Base-by-base conservation (phyloP, 495 filamentous ascomycete species). In the Hypoxylon fuscum region DNA sequence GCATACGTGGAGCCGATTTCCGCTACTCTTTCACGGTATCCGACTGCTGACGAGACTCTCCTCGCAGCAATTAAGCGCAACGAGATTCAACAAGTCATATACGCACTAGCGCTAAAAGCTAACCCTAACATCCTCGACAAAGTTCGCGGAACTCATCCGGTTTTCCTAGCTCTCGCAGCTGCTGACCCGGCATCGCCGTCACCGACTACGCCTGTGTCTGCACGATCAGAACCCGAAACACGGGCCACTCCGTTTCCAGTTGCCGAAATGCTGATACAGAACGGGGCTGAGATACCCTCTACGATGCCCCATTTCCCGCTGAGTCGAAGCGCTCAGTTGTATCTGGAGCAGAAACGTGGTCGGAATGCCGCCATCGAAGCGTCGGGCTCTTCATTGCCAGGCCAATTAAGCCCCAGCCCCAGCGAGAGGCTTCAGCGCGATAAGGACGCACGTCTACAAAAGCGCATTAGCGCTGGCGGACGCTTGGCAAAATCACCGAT, bases 1-100 rank as follows among this genome's bases (percentile, higher is more conserved):
- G 85, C 87, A 11, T 96, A 84, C 67, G 90, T 99, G 14, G 85
- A 90, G 61, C 87, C 87, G 4, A 86, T 97, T 15, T 88, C 89
- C 2, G 73, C 90, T 15, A 87, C 90, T 0, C 73, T 89, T 8
- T 95, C 92, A 10, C 85, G 89, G 14, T 95, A 90, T 68, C 79
- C 85, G 3, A 92, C 89, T 0, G 79, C 96, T 0, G 91, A 98
- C 51, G 95, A 99, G 67, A 91, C 88, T 0, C 87, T 99, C 5
- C 79, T 99, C n/a, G 92, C 93, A 1, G 91, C 90, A 6, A 91
- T 96, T 75, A 98, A 97, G 79, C 89, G 87, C 62, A 97, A 96
- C 72, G 92, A 99, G 62, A 89, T 98, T 31, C 88, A 92, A 54
- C 89, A 91, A 52, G 91, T 96, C 9, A 86, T 98, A 17, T 94